Conservation (phyloP, 179 eudicot genomes). For the Beta macrorhiza region DNA sequence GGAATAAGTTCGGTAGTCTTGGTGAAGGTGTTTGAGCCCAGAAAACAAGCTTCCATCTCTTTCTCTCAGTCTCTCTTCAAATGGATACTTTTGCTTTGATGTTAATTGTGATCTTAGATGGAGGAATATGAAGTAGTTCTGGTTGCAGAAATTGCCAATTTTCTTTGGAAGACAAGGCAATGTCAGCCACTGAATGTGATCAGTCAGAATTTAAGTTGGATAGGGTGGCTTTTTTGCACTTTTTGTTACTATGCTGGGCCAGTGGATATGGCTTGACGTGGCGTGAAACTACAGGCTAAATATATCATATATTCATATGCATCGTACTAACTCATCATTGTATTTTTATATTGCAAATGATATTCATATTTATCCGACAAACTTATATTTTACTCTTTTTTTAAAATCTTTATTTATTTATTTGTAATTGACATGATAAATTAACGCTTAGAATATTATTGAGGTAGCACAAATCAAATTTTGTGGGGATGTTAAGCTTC, state of each 20-base stretch:
- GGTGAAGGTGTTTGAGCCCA: slow-evolving; percentile 53
- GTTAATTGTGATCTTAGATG: neutral
- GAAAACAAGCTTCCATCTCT: slow-evolving; percentile 70
- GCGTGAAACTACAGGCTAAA: slow-evolving; percentile 15
- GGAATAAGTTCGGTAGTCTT: slow-evolving; percentile 41
- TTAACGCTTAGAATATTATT: too few relatives aligned
- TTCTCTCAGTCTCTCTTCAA: neutral
- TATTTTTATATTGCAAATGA: too few relatives aligned
- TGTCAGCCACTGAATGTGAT: slow-evolving; percentile 18
- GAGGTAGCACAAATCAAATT: neutral
- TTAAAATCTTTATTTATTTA: too few relatives aligned
- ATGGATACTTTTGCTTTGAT: neutral
- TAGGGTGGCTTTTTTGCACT: slow-evolving; percentile 21
- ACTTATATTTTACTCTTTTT: too few relatives aligned
- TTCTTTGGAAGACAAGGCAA: slow-evolving; percentile 14
- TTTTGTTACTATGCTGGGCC: slow-evolving; percentile 16
- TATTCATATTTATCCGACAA: too few relatives aligned
- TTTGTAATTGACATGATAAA: too few relatives aligned
- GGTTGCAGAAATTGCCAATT: slow-evolving; percentile 5
- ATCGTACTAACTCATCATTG: neutral
- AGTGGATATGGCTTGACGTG: slow-evolving; percentile 26
- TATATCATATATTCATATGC: neutral
- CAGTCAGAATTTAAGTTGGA: slow-evolving; percentile 23
- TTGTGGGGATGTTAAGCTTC: neutral
- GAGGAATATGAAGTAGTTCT: slow-evolving; percentile 4